Conservation (phyloP, 768 basidiomycete genomes). For the Leccinum broughii region DNA sequence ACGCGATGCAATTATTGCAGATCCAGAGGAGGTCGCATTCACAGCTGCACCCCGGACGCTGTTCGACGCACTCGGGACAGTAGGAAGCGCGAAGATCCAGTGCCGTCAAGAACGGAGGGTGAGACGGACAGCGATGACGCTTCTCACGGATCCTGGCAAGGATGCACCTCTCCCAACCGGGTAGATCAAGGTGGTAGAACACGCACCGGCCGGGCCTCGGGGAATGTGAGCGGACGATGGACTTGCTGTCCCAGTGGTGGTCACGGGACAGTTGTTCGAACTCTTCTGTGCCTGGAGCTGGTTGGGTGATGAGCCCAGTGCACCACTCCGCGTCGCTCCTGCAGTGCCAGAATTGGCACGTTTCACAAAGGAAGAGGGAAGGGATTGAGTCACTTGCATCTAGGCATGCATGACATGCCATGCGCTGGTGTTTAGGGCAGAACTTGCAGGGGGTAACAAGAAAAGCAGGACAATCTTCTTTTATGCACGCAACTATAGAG, state of each 20-base stretch:
- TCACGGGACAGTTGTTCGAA: slow-evolving; percentile 2
- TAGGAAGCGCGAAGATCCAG: neutral
- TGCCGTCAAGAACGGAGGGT: neutral
- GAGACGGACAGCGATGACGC: slow-evolving; percentile 10
- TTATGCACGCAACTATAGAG: slow-evolving; percentile 4
- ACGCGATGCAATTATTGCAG: slow-evolving; percentile 6
- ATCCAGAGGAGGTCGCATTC: slow-evolving; percentile 1
- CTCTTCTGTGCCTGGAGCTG: slow-evolving; percentile 8
- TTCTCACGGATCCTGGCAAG: neutral
- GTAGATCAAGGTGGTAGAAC: neutral
- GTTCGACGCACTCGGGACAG: slow-evolving; percentile 12
- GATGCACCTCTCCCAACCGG: slow-evolving; percentile 2
- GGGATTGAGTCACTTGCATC: neutral
- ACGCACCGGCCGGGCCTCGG: slow-evolving; percentile 14
- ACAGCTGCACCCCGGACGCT: neutral
- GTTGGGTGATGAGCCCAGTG: slow-evolving; percentile 11
- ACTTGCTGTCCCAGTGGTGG: slow-evolving; percentile 8
- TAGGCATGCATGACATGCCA: slow-evolving; percentile 11
- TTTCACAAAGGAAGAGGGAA: slow-evolving; percentile 9
- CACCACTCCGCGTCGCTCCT: slow-evolving; percentile 19
- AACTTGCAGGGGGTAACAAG: neutral
- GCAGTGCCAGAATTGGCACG: slow-evolving; percentile 13
- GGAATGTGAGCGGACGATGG: slow-evolving; percentile 16
- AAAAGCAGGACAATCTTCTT: neutral
- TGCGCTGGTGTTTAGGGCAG: slow-evolving; percentile 6